These are phyloP conservation scores for Clavispora asparagi DNA, from an alignment of 805 yeast genomes.

Conservation along the genomic window DNA sequence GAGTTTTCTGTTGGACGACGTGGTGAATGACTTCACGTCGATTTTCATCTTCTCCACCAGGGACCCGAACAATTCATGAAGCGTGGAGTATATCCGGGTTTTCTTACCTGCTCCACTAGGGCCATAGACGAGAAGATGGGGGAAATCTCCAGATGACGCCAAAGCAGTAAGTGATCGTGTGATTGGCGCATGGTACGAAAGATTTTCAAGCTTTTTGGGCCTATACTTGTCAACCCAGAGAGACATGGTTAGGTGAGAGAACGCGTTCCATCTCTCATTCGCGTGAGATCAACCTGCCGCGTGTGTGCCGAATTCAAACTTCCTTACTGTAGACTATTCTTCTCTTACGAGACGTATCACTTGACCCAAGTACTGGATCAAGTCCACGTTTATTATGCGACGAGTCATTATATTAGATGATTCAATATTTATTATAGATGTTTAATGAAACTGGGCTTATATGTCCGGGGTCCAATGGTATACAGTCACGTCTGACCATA, in stretches of 20 bases:
- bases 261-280: background rate
- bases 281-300: background rate
- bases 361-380: too few relatives aligned
- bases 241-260: conserved; percentile 50
- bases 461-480: too few relatives aligned
- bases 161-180: conserved; percentile 60
- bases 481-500: too few relatives aligned
- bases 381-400: too few relatives aligned
- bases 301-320: background rate
- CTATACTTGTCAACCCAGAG: conserved; percentile 96
- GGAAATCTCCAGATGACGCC: conserved; percentile 74
- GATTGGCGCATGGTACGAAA: conserved; percentile 64
- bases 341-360: too few relatives aligned
- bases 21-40: conserved; percentile 79
- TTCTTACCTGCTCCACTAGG: conserved; percentile 98
- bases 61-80: conserved; percentile 76
- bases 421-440: too few relatives aligned
- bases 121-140: conserved; percentile 88
- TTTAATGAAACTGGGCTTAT: too few relatives aligned
- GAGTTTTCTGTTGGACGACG: conserved; percentile 68
- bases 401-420: too few relatives aligned
- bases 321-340: too few relatives aligned
- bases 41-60: conserved; percentile 77
- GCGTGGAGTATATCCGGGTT: conserved; percentile 78
- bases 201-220: conserved; percentile 59